These are phyloP conservation scores for Dichotomopilus funicola DNA, from an alignment of 2,329 filamentous ascomycete genomes.

Conservation along the genomic window DNA sequence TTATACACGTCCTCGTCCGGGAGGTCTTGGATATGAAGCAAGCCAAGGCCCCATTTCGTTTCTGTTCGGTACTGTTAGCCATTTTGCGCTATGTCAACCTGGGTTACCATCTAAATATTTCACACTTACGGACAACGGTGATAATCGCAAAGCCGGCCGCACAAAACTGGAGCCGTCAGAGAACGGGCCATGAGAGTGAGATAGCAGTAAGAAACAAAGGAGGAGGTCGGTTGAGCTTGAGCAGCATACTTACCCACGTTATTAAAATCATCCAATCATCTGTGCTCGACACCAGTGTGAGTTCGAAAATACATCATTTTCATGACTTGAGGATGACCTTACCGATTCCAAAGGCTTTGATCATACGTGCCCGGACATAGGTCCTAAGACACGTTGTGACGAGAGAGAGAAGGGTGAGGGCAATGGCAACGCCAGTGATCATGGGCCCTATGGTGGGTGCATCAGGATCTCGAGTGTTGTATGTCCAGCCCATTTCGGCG, in stretches of 20 bases:
- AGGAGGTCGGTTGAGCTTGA: background rate
- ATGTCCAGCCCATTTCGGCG: conserved; percentile 32
- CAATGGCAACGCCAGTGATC: conserved; percentile 27
- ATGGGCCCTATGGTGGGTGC: conserved; percentile 30
- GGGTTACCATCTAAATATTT: background rate
- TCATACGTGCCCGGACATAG: conserved; percentile 30
- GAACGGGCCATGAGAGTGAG: background rate
- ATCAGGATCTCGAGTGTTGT: conserved; percentile 29
- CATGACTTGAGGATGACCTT: conserved; percentile 4
- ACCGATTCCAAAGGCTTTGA: conserved; percentile 33
- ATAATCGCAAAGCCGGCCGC: conserved; percentile 31
- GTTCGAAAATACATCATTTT: too few species aligned
- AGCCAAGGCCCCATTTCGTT: conserved; percentile 38
- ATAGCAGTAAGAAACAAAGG: background rate
- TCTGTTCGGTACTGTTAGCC: conserved; percentile 26
- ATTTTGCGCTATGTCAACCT: background rate
- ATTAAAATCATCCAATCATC: conserved; percentile 30
- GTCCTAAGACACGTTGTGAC: conserved; percentile 28
- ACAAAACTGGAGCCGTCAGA: conserved; percentile 22
- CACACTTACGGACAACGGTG: conserved; percentile 32
- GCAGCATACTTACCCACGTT: conserved; percentile 25
- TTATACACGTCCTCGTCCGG: conserved; percentile 32
- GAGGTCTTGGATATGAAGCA: conserved; percentile 32
- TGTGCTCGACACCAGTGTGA: background rate
- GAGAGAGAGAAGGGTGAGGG: conserved; percentile 29